Conservation (phyloP, 306 rosid species). For the Begonia loranthoides region DNA sequence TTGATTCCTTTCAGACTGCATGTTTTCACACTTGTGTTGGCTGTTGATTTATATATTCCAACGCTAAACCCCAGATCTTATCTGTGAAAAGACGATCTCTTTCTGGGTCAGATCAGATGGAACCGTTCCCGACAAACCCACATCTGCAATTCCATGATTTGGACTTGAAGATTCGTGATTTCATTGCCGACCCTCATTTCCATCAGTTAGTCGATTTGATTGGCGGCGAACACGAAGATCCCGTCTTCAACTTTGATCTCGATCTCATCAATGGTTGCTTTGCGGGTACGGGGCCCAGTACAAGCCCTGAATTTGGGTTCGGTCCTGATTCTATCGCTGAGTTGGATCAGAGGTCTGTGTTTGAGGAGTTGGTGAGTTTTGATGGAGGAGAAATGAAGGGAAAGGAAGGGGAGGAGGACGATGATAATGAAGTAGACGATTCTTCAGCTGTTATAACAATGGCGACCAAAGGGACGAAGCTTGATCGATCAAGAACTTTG, state of each 20-base stretch:
- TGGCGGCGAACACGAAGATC: conserved; percentile 42
- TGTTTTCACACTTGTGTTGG: too few relatives aligned
- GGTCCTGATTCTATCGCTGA: conserved; percentile 11
- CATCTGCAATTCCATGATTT: conserved; percentile 20
- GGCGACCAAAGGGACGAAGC: conserved; percentile 23
- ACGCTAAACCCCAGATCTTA: too few relatives aligned
- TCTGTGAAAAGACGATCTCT: too few relatives aligned
- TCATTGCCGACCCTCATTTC: conserved; percentile 40
- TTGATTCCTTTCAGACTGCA: too few relatives aligned
- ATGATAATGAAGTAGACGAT: conserved; percentile 20
- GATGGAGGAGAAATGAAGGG: conserved; percentile 16
- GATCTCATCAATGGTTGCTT: conserved; percentile 38
- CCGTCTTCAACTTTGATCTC: conserved; percentile 22
- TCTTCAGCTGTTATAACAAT: conserved; percentile 28
- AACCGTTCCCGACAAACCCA: conserved; percentile 14
- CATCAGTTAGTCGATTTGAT: conserved; percentile 58
- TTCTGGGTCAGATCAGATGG: conserved; percentile 10
- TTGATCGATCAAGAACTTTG: conserved; percentile 65
- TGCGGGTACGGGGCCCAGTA: conserved; percentile 17
- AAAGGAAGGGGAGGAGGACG: conserved; percentile 13
- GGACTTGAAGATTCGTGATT: conserved; percentile 46
- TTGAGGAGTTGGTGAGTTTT: conserved; percentile 31
- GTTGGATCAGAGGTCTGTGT: conserved; percentile 27
- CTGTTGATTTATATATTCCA: too few relatives aligned
- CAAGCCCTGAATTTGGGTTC: conserved; percentile 10